A percentile compares a stretch with the other conserved stretches of the same genome.
phyloP scores from a whole-genome alignment of 768 basidiomycete genomes.

The Rhodotorula diobovata region DNA sequence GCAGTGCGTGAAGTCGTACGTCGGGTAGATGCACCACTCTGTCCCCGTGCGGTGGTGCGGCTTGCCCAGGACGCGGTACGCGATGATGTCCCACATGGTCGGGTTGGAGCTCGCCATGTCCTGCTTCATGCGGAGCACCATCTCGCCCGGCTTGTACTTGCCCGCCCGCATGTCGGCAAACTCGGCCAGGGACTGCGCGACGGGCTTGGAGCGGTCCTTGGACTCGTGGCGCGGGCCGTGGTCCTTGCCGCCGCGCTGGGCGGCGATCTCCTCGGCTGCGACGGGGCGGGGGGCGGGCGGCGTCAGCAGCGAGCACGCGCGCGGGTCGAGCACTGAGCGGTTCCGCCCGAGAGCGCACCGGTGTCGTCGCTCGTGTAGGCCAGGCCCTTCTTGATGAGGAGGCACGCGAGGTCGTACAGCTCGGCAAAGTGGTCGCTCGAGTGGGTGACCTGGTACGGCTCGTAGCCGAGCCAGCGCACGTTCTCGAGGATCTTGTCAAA shows the following conservation, averaged over 20 bases:
- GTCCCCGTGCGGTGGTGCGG: constrained; percentile 88
- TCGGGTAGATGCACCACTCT: constrained; percentile 96
- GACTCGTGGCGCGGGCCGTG: constrained; percentile 76
- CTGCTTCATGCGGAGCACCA: constrained; percentile 94
- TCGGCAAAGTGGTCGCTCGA: constrained; percentile 93
- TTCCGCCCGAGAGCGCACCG: constrained; percentile 57
- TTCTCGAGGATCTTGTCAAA: constrained; percentile 96
- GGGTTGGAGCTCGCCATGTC: constrained; percentile 81
- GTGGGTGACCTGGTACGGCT: constrained; percentile 98
- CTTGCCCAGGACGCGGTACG: constrained; percentile 84
- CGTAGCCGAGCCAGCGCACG: constrained; percentile 92
- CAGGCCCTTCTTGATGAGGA: constrained; percentile 81
- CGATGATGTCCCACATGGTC: constrained; percentile 99
- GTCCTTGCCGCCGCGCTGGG: constrained; percentile 76
- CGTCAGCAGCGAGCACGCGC: not conserved
- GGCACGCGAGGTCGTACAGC: constrained; percentile 77
- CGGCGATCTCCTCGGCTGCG: constrained; percentile 85
- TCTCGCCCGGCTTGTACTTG: constrained; percentile 82
- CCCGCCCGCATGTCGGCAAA: constrained; percentile 91
- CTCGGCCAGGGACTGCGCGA: constrained; percentile 79
- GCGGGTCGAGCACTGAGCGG: not conserved
- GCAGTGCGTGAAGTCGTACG: constrained; percentile 98
- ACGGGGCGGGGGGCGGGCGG: not conserved
- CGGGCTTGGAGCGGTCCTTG: constrained; percentile 74
- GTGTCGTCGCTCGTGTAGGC: constrained; percentile 96